Conservation (phyloP, 2,329 filamentous ascomycete genomes). For the Colletotrichum aenigma region DNA sequence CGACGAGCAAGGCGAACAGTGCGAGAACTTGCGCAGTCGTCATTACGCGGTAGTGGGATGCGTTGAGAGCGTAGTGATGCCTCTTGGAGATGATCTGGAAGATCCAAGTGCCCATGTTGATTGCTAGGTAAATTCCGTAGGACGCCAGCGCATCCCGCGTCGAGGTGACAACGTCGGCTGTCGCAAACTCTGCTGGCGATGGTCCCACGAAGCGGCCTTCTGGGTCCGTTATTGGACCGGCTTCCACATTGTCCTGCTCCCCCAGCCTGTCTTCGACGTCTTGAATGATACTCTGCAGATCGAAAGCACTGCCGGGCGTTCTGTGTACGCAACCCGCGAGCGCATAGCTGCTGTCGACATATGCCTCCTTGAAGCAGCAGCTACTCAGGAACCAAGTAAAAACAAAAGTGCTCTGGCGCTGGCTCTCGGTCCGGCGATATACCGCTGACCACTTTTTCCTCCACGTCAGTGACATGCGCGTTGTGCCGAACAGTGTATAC, state of each 20-base stretch:
- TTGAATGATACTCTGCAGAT: not conserved
- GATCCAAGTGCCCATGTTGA: not conserved
- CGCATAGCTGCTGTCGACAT: not conserved
- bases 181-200: not conserved
- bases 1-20: not conserved
- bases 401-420: not conserved
- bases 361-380: not conserved
- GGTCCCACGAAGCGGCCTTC: not conserved
- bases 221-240: not conserved
- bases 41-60: not conserved
- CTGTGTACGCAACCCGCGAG: not conserved
- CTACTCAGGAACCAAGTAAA: conserved; percentile 5
- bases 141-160: not conserved
- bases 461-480: not conserved
- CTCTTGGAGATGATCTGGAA: not conserved
- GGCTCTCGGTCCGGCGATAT: not conserved
- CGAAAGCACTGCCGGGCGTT: not conserved
- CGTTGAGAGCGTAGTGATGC: not conserved
- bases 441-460: not conserved
- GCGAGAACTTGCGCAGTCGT: not conserved
- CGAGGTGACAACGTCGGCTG: not conserved
- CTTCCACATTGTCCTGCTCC: not conserved
- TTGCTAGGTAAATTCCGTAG: not conserved
- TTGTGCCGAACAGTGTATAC: not conserved
- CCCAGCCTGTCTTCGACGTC: not conserved